Conservation (phyloP, 371 early-diverging fungal genomes). For the Mortierella sp. region DNA sequence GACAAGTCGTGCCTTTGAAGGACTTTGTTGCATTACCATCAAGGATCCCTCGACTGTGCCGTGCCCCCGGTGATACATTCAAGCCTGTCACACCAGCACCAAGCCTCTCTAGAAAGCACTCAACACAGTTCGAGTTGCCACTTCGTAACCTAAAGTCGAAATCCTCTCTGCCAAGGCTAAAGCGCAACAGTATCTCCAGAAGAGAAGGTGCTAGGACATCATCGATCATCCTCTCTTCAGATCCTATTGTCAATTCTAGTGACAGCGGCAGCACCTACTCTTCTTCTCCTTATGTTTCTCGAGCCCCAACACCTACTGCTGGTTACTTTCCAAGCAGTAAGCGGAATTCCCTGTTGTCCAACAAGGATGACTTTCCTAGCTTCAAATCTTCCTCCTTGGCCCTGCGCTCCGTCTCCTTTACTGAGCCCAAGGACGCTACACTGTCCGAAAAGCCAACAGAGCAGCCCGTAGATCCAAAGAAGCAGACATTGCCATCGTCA, state of each 20-base stretch:
- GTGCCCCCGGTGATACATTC: constrained; percentile 33
- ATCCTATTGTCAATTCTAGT: neutral
- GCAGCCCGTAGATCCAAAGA: neutral
- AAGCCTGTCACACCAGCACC: constrained; percentile 36
- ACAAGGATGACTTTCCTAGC: constrained; percentile 37
- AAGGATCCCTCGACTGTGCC: constrained; percentile 40
- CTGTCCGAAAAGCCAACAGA: neutral
- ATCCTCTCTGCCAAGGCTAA: constrained; percentile 48
- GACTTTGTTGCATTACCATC: constrained; percentile 52
- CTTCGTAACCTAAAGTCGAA: constrained; percentile 25
- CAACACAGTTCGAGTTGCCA: constrained; percentile 36
- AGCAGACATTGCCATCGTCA: neutral
- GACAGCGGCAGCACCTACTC: constrained; percentile 13
- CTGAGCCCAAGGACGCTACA: constrained; percentile 13
- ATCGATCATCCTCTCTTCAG: neutral
- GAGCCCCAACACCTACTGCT: constrained; percentile 25
- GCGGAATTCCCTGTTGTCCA: constrained; percentile 14
- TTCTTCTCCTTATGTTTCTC: constrained; percentile 15
- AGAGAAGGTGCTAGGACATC: constrained; percentile 12
- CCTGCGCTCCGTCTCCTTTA: constrained; percentile 40
- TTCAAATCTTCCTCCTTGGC: constrained; percentile 33
- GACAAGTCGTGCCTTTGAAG: constrained; percentile 45
- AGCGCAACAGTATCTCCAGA: constrained; percentile 16
- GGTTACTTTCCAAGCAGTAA: constrained; percentile 6
- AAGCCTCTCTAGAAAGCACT: constrained; percentile 40